phyloP scores from a whole-genome alignment of 2,329 filamentous ascomycete genomes.

The Fusarium scirpi region DNA sequence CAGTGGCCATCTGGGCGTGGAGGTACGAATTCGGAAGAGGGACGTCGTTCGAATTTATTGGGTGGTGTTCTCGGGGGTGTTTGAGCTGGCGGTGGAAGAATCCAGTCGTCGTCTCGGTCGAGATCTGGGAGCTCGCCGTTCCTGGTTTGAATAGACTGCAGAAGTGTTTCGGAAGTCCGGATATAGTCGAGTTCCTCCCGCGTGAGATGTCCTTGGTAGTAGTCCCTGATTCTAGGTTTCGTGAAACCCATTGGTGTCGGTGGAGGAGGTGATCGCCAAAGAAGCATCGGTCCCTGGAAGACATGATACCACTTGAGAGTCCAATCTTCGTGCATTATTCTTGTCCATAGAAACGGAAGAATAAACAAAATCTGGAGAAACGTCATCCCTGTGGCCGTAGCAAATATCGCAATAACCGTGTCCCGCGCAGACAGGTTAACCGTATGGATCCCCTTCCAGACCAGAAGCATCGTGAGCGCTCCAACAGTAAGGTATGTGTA shows the following conservation, averaged over 20 bases:
- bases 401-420: slow-evolving; percentile 55
- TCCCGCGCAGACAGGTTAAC: slow-evolving; percentile 41
- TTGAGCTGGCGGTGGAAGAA: slow-evolving; percentile 50
- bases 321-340: slow-evolving; percentile 64
- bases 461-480: slow-evolving; percentile 63
- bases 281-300: slow-evolving; percentile 61
- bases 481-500: slow-evolving; percentile 55
- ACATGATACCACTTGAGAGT: slow-evolving; percentile 62
- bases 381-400: slow-evolving; percentile 57
- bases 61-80: slow-evolving; percentile 31
- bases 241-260: slow-evolving; percentile 53
- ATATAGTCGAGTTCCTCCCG: slow-evolving; percentile 57
- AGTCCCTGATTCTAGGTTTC: slow-evolving; percentile 61
- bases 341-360: slow-evolving; percentile 64
- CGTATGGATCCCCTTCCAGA: slow-evolving; percentile 55
- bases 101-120: slow-evolving; percentile 50
- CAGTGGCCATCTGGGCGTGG: slow-evolving; percentile 54
- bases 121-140: slow-evolving; percentile 41
- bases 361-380: slow-evolving; percentile 61
- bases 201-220: slow-evolving; percentile 63
- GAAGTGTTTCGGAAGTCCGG: slow-evolving; percentile 51
- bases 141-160: slow-evolving; percentile 50
- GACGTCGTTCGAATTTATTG: slow-evolving; percentile 6
- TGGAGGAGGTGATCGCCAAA: slow-evolving; percentile 53
- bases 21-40: slow-evolving; percentile 46